Percentiles rank a stretch among this genome's conserved stretches.
Evolutionary conservation across 2,329 filamentous ascomycete species (phyloP).

Genomic region (Phialemoniopsis sp.): DNA sequence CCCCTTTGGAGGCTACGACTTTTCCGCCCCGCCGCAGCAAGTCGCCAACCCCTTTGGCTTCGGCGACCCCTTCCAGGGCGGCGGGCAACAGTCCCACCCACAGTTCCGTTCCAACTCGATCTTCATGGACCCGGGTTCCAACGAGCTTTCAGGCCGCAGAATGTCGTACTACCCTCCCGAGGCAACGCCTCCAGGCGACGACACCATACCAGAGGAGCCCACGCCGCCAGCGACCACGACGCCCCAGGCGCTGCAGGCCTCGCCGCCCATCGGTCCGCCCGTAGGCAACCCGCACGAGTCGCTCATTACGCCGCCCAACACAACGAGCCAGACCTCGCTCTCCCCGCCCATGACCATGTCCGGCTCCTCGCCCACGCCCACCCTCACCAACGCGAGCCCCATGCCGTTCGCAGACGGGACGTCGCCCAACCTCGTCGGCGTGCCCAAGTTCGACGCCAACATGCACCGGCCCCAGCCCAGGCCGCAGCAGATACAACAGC

Average conservation of each 20-base stretch:
- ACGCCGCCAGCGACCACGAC: slow-evolving; percentile 23
- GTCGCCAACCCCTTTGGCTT: slow-evolving; percentile 19
- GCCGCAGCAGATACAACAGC: slow-evolving; percentile 14
- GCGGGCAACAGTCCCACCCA: slow-evolving; percentile 29
- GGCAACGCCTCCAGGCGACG: slow-evolving; percentile 17
- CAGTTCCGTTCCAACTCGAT: slow-evolving; percentile 65
- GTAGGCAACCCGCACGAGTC: slow-evolving; percentile 42
- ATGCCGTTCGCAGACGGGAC: slow-evolving; percentile 5
- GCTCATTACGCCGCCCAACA: slow-evolving; percentile 20
- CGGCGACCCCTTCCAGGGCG: slow-evolving; percentile 22
- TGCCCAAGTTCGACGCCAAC: slow-evolving; percentile 11
- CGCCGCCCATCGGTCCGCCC: slow-evolving; percentile 16
- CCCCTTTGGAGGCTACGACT: slow-evolving; percentile 51
- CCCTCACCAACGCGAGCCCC: slow-evolving; percentile 23
- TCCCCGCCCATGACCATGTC: slow-evolving; percentile 28
- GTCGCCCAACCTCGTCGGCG: slow-evolving; percentile 1
- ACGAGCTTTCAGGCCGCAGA: slow-evolving; percentile 49
- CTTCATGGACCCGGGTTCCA: slow-evolving; percentile 54
- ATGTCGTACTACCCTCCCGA: slow-evolving; percentile 61
- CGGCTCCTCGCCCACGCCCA: slow-evolving; percentile 22
- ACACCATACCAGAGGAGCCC: slow-evolving; percentile 22
- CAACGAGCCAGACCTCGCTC: slow-evolving; percentile 22
- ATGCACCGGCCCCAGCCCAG: slow-evolving; percentile 7
- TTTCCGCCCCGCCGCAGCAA: slow-evolving; percentile 51
- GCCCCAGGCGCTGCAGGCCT: slow-evolving; percentile 12